These are phyloP conservation scores for Trichocladium uniseriatum DNA, from an alignment of 495 filamentous ascomycete genomes.

Conservation along the genomic window DNA sequence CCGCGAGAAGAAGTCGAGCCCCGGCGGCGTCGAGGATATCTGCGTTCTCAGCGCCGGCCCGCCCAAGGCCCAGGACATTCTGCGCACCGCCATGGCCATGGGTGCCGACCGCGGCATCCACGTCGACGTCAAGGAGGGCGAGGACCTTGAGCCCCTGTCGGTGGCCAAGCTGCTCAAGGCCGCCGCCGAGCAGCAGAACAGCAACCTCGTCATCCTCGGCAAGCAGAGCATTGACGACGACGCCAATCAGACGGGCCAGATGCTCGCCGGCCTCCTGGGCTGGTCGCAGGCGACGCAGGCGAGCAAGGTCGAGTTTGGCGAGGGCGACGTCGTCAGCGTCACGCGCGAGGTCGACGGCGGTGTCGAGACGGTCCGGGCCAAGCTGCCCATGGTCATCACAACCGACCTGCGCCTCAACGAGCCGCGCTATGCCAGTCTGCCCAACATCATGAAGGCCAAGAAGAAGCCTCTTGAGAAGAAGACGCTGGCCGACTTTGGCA, in stretches of 20 bases:
- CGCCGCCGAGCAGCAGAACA: constrained; percentile 70
- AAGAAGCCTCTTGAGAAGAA: constrained; percentile 97
- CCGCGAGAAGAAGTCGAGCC: constrained; percentile 63
- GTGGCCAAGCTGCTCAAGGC: constrained; percentile 80
- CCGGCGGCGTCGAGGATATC: constrained; percentile 69
- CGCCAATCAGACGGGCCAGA: constrained; percentile 91
- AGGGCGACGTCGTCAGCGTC: constrained; percentile 53
- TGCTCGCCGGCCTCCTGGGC: constrained; percentile 84
- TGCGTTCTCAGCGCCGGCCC: constrained; percentile 82
- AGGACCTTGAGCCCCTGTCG: constrained; percentile 72
- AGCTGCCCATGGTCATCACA: constrained; percentile 84
- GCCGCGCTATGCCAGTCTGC: constrained; percentile 88
- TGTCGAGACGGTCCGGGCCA: constrained; percentile 74
- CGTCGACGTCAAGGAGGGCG: constrained; percentile 60
- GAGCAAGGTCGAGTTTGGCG: constrained; percentile 63
- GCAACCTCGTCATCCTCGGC: constrained; percentile 85
- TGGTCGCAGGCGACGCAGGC: constrained; percentile 96
- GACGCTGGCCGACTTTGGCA: constrained; percentile 68
- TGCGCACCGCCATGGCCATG: constrained; percentile 98
- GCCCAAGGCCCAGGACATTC: constrained; percentile 70
- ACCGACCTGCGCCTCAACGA: constrained; percentile 93
- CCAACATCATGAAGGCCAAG: constrained; percentile 99
- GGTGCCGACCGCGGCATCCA: constrained; percentile 87
- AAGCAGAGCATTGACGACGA: constrained; percentile 99
- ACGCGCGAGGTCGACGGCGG: constrained; percentile 92